phyloP scores from a whole-genome alignment of 768 basidiomycete genomes.

The Royoungia palumana region DNA sequence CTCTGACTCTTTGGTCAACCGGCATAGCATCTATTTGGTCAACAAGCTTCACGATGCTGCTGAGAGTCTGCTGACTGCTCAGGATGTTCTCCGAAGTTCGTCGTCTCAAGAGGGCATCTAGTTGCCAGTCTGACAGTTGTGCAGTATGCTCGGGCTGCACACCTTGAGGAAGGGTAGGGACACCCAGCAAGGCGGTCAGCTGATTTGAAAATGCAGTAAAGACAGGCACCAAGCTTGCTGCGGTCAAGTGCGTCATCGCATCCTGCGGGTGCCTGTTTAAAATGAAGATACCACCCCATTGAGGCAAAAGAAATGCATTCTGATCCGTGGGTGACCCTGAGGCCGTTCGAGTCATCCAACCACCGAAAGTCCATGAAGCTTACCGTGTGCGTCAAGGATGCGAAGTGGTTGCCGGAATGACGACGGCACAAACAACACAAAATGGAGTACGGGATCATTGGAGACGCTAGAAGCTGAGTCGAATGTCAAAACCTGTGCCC shows the following conservation, averaged over 20 bases:
- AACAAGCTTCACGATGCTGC: constrained; percentile 81
- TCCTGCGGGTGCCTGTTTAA: constrained; percentile 49
- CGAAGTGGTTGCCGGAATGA: constrained; percentile 61
- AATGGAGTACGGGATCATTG: constrained; percentile 91
- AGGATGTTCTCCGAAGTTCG: constrained; percentile 67
- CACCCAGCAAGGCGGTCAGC: constrained; percentile 76
- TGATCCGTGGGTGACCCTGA: constrained; percentile 49
- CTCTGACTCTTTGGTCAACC: constrained; percentile 71
- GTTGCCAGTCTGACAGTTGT: constrained; percentile 67
- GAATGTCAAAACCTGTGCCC: constrained; percentile 4
- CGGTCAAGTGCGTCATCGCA: constrained; percentile 30
- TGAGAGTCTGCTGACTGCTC: constrained; percentile 69
- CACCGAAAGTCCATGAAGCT: constrained; percentile 11
- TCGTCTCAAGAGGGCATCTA: constrained; percentile 71
- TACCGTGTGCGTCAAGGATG: constrained; percentile 58
- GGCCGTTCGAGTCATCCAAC: constrained; percentile 6
- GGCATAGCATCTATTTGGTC: constrained; percentile 91
- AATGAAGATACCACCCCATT: constrained; percentile 89
- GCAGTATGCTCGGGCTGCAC: constrained; percentile 33
- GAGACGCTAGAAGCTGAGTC: constrained; percentile 81
- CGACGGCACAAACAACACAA: constrained; percentile 85
- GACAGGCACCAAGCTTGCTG: constrained; percentile 43
- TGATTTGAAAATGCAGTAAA: constrained; percentile 71
- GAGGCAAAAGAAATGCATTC: constrained; percentile 82
- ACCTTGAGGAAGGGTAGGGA: constrained; percentile 55